Percentiles rank a stretch among this genome's conserved stretches.
These are phyloP conservation scores for Isabelozyma pseudorhagii DNA, from an alignment of 805 yeast genomes.

Conservation along the genomic window DNA sequence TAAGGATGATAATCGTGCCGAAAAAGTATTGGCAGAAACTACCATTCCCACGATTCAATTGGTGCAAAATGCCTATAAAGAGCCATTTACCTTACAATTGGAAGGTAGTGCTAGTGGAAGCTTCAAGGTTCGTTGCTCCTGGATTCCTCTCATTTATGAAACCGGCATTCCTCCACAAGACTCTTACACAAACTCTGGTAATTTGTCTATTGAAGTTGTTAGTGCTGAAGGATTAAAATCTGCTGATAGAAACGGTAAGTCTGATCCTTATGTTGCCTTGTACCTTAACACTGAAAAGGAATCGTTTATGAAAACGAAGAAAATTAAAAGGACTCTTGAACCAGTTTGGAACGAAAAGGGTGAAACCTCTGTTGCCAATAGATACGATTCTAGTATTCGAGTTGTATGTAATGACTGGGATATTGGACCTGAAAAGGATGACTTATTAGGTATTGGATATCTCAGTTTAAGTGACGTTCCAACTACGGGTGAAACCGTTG, in stretches of 20 bases:
- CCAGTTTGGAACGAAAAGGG: constrained; percentile 87
- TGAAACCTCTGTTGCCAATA: constrained; percentile 53
- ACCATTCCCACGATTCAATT: constrained; percentile 65
- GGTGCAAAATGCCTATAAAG: constrained; percentile 59
- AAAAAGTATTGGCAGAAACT: constrained; percentile 58
- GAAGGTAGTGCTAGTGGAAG: constrained; percentile 50
- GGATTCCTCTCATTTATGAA: constrained; percentile 68
- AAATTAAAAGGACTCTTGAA: constrained; percentile 78
- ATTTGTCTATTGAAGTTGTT: constrained; percentile 55
- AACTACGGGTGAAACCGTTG: constrained; percentile 46
- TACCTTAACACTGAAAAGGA: constrained; percentile 61
- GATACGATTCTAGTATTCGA: constrained; percentile 56
- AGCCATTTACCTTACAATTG: constrained; percentile 56
- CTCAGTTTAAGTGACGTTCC: constrained; percentile 55
- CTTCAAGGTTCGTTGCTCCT: constrained; percentile 61
- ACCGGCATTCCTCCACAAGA: constrained; percentile 69
- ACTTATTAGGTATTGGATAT: constrained; percentile 64
- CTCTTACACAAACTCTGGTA: constrained; percentile 72
- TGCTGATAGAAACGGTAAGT: constrained; percentile 89
- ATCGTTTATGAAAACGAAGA: constrained; percentile 68
- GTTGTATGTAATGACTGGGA: constrained; percentile 86
- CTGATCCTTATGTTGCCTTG: constrained; percentile 84
- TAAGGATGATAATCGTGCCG: constrained; percentile 49
- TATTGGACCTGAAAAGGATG: constrained; percentile 84
- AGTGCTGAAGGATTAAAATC: constrained; percentile 69